phyloP scores from a whole-genome alignment of 176 grass and related monocot species.

The Eleusine coracana region DNA sequence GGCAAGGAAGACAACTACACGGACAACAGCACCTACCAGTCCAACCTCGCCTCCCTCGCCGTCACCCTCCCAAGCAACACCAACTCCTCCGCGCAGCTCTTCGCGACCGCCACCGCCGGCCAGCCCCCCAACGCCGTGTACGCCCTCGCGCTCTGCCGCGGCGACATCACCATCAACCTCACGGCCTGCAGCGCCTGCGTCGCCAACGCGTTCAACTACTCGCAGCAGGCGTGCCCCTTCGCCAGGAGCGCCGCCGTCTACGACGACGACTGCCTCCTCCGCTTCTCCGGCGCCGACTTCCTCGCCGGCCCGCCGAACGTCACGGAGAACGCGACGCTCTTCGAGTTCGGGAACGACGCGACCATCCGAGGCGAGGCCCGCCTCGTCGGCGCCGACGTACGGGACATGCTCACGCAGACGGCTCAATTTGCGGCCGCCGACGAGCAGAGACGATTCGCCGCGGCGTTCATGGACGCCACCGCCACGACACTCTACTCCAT shows the following conservation, averaged over 20 bases:
- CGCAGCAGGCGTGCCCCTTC: background rate
- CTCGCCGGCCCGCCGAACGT: background rate
- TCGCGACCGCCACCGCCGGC: conserved; percentile 21
- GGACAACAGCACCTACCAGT: background rate
- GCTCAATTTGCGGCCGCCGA: background rate
- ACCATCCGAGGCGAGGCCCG: background rate
- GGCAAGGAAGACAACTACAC: conserved; percentile 13
- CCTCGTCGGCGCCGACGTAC: background rate
- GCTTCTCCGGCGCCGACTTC: background rate
- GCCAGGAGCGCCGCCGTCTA: conserved; percentile 2
- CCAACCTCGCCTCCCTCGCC: background rate
- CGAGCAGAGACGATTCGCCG: background rate
- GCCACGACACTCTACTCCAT: conserved; percentile 26
- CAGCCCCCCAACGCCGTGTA: background rate
- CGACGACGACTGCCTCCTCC: conserved; percentile 25
- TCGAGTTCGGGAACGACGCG: background rate
- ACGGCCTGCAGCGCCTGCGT: conserved; percentile 17
- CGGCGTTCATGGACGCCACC: background rate
- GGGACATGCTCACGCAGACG: background rate
- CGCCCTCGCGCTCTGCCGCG: conserved; percentile 53
- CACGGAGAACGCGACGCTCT: background rate
- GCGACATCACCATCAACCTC: conserved; percentile 15
- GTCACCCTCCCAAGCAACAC: background rate
- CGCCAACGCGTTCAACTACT: background rate
- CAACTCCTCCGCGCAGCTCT: background rate